Base-by-base conservation (phyloP, 202 grass and related monocot species). In the Bolboschoenoplectus hybrid region DNA sequence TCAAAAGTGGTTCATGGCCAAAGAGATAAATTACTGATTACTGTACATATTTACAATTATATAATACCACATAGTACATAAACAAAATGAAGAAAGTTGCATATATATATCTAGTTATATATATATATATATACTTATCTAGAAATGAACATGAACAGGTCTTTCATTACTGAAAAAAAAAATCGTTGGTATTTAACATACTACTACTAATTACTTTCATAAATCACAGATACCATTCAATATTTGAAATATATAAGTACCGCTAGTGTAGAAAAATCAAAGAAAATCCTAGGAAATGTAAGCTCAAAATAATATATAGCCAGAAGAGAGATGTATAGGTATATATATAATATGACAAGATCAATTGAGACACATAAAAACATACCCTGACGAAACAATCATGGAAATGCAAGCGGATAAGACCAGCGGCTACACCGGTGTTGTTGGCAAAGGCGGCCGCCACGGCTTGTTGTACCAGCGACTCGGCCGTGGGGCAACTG, bases 331-430 rank as follows among this genome's bases (percentile, higher is more conserved):
- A 81, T 60, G 35, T 14, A 67, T 46, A 45, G 0, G 16, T 10
- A 74, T 5, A 49, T 5, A 26, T 26, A 26, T 26, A 26, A 26
- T 26, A 74, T 38, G 32, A 11, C 36, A 67, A 46, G 44, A 46
- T 46, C 1, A 67, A 67, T 41, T 41, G 16, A 11, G 17, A 73
- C 49, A 9, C 5, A 80, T 1, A 19, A 20, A 46, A 47, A 39
- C 82, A 9, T 87, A 93, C 91, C 82, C 68, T 86, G 63, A 97
- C 87, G 46, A 95, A 95, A 75, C 93, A 95, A 72, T 95, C 93
- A 16, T 92, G 93, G 67, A 92, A 95, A 67, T 91, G 89, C 70
- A 95, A 63, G 43, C 91, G 93, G 78, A 96, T 88, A 70, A 93
- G 91, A 11, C 91, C 89, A 2, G 86, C 81, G 9, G 93, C 91